Conservation (phyloP, 345 rosid species). For the Schrenkiella parvula region DNA sequence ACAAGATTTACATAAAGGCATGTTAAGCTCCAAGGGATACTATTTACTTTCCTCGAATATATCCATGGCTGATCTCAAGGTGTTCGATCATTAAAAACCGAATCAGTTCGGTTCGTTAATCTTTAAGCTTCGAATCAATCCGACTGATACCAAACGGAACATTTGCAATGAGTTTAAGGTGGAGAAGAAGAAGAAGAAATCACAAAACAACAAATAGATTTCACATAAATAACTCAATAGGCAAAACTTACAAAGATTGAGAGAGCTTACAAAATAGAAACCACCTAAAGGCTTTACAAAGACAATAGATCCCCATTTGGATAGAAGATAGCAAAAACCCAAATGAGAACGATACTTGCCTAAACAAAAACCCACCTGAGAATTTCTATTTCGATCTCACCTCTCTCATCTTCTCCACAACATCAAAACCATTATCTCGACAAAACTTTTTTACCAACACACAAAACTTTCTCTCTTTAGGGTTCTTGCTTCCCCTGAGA, state of each 20-base stretch:
- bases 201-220: slow-evolving; percentile 7
- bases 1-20: neutral
- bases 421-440: slow-evolving; percentile 25
- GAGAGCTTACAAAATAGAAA: slow-evolving; percentile 4
- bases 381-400: neutral
- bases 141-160: neutral
- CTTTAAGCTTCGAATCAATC: neutral
- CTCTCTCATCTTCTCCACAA: slow-evolving; percentile 12
- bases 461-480: slow-evolving; percentile 32
- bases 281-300: neutral
- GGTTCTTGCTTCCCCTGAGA: slow-evolving; percentile 16
- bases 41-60: no score
- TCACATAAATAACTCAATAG: slow-evolving; percentile 22
- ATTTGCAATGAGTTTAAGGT: neutral
- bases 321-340: neutral
- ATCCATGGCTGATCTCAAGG: no score
- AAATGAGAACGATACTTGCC: neutral
- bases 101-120: neutral
- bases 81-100: no score
- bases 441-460: slow-evolving; percentile 30
- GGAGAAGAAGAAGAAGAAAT: neutral
- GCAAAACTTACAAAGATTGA: slow-evolving; percentile 38
- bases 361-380: neutral
- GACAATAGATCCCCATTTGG: neutral
- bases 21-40: neutral